A percentile compares a stretch with the other conserved stretches of the same genome.
phyloP scores from a whole-genome alignment of 257 asterid genomes.

The Rubia yunnanensis region DNA sequence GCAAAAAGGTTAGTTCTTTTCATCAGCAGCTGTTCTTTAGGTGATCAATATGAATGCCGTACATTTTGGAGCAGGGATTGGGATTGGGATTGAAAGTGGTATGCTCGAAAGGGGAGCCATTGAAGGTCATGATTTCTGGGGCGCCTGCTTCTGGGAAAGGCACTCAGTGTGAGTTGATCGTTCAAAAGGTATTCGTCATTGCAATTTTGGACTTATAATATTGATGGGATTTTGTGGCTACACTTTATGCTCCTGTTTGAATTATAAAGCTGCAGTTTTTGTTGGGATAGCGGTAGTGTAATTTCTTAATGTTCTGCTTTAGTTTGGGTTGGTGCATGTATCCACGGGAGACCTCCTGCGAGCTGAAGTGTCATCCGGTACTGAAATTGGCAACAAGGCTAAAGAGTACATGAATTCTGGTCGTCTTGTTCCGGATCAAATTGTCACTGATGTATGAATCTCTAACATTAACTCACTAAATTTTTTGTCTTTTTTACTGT shows the following conservation, averaged over 20 bases:
- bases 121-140: slow-evolving; percentile 94
- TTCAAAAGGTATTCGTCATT: slow-evolving; percentile 46
- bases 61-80: slow-evolving; percentile 27
- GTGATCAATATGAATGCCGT: neutral
- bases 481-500: slow-evolving; percentile 1
- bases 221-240: neutral
- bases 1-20: slow-evolving; percentile 13
- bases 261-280: neutral
- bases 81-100: slow-evolving; percentile 27
- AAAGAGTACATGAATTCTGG: slow-evolving; percentile 89
- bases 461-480: slow-evolving; percentile 17
- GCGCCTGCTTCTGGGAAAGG: slow-evolving; percentile 99
- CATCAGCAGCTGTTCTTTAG: neutral
- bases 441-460: slow-evolving; percentile 71
- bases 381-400: slow-evolving; percentile 77
- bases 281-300: neutral
- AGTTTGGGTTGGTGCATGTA: slow-evolving; percentile 89
- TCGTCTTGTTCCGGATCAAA: slow-evolving; percentile 78
- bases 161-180: slow-evolving; percentile 89
- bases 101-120: slow-evolving; percentile 49
- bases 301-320: slow-evolving; percentile 7
- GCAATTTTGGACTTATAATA: too few species aligned
- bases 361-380: slow-evolving; percentile 81
- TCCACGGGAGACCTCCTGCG: slow-evolving; percentile 95
- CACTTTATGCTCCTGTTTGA: neutral